Conservation (phyloP, 2,329 filamentous ascomycete genomes). For the Tetracladium maxilliforme region DNA sequence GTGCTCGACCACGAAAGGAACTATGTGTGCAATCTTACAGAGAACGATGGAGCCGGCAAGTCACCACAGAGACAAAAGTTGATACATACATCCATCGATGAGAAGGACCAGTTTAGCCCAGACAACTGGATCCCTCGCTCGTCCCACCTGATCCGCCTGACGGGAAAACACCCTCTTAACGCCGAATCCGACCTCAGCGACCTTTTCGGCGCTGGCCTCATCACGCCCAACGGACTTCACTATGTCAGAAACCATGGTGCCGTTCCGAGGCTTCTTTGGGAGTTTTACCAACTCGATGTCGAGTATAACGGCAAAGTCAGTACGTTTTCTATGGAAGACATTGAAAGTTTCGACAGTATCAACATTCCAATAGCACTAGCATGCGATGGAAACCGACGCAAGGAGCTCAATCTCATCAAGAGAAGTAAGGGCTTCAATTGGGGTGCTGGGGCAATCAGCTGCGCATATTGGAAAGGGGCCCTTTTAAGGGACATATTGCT, state of each 20-base stretch:
- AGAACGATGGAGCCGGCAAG: constrained; percentile 24
- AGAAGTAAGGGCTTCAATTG: constrained; percentile 30
- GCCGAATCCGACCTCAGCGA: constrained; percentile 25
- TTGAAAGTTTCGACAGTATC: constrained; percentile 25
- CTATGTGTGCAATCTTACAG: constrained; percentile 20
- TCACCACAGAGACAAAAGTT: constrained; percentile 18
- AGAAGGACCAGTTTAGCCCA: constrained; percentile 32
- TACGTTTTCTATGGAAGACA: constrained; percentile 24
- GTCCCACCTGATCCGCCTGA: constrained; percentile 28
- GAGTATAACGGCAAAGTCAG: constrained; percentile 18
- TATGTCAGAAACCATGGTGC: constrained; percentile 38
- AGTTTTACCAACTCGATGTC: constrained; percentile 30
- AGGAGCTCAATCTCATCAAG: constrained; percentile 31
- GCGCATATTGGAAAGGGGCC: constrained; percentile 34
- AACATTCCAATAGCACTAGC: constrained; percentile 31
- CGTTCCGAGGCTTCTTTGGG: constrained; percentile 33
- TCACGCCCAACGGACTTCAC: constrained; percentile 33
- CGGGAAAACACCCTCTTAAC: constrained; percentile 37
- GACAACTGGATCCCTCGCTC: constrained; percentile 37
- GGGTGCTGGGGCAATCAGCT: constrained; percentile 27
- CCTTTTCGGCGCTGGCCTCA: constrained; percentile 29
- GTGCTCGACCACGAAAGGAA: constrained; percentile 26
- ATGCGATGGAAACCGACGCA: constrained; percentile 33
- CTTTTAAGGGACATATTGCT: constrained; percentile 27
- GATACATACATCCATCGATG: constrained; percentile 22